A percentile compares a stretch with the other conserved stretches of the same genome.
Conservation (phyloP, 2,329 filamentous ascomycete species). For the Fusarium zealandicum region DNA sequence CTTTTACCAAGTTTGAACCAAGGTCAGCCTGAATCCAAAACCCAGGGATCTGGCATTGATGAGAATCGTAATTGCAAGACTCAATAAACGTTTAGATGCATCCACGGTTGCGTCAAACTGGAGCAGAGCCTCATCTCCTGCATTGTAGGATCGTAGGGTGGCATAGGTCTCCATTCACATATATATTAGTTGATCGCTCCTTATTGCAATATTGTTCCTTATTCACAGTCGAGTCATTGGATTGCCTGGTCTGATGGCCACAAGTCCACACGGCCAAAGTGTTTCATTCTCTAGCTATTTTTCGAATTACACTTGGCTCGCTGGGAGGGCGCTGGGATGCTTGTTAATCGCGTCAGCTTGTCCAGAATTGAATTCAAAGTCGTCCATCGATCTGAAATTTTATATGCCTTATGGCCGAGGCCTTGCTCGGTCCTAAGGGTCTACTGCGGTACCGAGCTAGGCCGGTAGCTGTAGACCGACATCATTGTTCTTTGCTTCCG, state of each 20-base stretch:
- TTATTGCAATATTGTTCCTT: neutral
- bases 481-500: neutral
- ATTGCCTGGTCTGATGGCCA: neutral
- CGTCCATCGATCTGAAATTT: neutral
- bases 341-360: too few species aligned
- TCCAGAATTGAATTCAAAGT: neutral
- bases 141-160: slow-evolving; percentile 3
- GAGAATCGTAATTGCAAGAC: neutral
- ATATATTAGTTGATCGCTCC: slow-evolving; percentile 3
- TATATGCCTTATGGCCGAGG: neutral
- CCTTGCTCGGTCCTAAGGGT: neutral
- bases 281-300: too few species aligned
- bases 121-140: neutral
- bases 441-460: neutral
- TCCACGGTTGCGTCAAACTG: neutral
- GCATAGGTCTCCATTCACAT: slow-evolving; percentile 4
- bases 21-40: neutral
- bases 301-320: too few species aligned
- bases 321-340: too few species aligned
- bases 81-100: neutral
- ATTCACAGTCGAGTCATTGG: neutral
- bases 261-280: too few species aligned
- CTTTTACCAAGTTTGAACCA: neutral
- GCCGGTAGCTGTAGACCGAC: neutral
- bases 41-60: neutral